Base-by-base conservation (phyloP, 768 basidiomycete genomes). In the Mycena pura region DNA sequence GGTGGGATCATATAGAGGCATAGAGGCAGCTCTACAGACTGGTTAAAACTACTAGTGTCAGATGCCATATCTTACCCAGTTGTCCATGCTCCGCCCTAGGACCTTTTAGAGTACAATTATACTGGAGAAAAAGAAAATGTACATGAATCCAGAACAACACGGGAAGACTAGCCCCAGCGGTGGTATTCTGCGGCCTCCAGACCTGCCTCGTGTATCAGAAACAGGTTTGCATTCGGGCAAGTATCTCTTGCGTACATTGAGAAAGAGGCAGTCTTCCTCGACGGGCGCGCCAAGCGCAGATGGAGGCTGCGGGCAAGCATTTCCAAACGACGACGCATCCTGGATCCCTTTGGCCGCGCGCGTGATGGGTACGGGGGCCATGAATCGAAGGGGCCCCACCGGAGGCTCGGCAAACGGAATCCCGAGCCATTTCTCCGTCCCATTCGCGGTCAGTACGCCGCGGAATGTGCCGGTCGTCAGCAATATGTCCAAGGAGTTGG, bases 321-420 rank as follows among this genome's bases (percentile, higher is more conserved):
- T 76, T 0, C 85, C 84, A 58, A 87, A 87, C 8, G 67, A 51
- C 13, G 79, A 77, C 13, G 87, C 84, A 57, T 82, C 68, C 32
- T 76, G 70, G 2, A 84, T 58, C 0, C 57, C 74, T 13, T 52
- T 65, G 0, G 74, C 72, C 1, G 70, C 60, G 25, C 62, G 65
- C 17, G 72, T 72, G 55, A 86, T 77, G 3, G 80, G 69, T 0
- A 81, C 74, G 3, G 88, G 86, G 0, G 82, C 80, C 60, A 82
- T 83, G 73, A 90, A 87, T 3, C 87, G 80, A 41, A 88, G 76
- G 7, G 68, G 38, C 2, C 86, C 86, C 1, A 84, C 62, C 1
- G 88, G 88, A 1, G 86, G 78, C 60, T 79, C 72, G 6, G 84
- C 87, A 55, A 77, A 90, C 0, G 84, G 87, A 29, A 90, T 80